Conservation (phyloP, 192 early-diverging fungal genomes). For the Backusella psychrophila region DNA sequence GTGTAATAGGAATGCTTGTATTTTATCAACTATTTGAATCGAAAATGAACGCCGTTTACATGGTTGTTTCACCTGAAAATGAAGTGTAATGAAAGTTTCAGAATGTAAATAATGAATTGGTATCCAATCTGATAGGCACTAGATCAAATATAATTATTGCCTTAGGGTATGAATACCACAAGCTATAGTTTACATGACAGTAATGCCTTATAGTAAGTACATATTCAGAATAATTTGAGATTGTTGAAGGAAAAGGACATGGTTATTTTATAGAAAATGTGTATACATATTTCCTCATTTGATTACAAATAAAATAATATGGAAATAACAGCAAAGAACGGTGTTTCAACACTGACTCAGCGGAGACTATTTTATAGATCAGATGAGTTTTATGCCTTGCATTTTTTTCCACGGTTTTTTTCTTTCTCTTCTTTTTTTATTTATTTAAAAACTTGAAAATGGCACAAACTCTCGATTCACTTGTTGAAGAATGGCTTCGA, state of each 20-base stretch:
- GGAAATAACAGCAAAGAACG: neutral
- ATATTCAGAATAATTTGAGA: no score
- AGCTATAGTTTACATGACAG: no score
- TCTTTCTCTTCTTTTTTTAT: neutral
- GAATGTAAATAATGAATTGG: neutral
- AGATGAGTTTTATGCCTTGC: neutral
- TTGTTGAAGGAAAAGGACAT: no score
- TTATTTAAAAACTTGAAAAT: neutral
- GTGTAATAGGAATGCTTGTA: no score
- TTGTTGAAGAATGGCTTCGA: constrained; percentile 55
- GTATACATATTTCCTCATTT: neutral
- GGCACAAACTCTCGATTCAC: constrained; percentile 13
- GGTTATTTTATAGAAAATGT: neutral
- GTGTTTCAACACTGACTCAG: neutral
- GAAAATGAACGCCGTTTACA: neutral
- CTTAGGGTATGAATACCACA: no score
- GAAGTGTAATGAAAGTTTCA: neutral
- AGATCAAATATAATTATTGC: neutral
- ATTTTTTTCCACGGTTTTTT: neutral
- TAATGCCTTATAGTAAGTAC: no score
- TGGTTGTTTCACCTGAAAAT: neutral
- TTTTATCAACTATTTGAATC: neutral
- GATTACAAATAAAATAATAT: neutral
- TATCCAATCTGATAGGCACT: neutral
- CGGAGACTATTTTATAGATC: neutral